Percentiles rank a stretch among this genome's conserved stretches.
Conservation (phyloP, 2,329 filamentous ascomycete genomes). For the Talaromyces sp. region DNA sequence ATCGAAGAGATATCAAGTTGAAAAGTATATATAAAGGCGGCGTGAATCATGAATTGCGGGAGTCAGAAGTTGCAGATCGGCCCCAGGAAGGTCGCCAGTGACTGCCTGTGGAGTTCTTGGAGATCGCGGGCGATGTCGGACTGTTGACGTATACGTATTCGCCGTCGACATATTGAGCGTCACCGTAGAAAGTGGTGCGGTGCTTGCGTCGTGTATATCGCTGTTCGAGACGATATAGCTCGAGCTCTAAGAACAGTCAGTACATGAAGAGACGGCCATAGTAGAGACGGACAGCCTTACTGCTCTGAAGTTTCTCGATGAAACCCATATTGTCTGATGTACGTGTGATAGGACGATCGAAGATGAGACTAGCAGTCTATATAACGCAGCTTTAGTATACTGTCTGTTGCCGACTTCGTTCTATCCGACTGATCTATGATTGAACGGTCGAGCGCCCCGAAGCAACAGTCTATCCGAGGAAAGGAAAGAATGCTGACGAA, state of each 20-base stretch:
- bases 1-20: not conserved
- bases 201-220: conserved; percentile 89
- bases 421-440: not conserved
- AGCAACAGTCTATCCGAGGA: not conserved
- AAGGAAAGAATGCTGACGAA: not conserved
- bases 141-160: conserved; percentile 75
- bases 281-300: conserved; percentile 34
- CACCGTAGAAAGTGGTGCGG: conserved; percentile 83
- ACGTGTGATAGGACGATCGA: not conserved
- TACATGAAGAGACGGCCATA: not conserved
- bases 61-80: conserved; percentile 14
- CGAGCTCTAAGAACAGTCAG: conserved; percentile 52
- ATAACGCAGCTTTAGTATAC: not conserved
- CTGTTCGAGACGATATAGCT: conserved; percentile 93
- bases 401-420: not conserved
- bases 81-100: conserved; percentile 18
- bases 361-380: not conserved
- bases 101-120: conserved; percentile 33
- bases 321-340: conserved; percentile 42
- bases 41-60: conserved; percentile 17
- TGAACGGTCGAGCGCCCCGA: not conserved
- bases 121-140: conserved; percentile 37
- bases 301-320: conserved; percentile 50
- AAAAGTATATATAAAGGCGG: not conserved
- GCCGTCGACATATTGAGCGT: conserved; percentile 88